Conservation (phyloP, 768 basidiomycete species). For the Botryobasidium botryosum region DNA sequence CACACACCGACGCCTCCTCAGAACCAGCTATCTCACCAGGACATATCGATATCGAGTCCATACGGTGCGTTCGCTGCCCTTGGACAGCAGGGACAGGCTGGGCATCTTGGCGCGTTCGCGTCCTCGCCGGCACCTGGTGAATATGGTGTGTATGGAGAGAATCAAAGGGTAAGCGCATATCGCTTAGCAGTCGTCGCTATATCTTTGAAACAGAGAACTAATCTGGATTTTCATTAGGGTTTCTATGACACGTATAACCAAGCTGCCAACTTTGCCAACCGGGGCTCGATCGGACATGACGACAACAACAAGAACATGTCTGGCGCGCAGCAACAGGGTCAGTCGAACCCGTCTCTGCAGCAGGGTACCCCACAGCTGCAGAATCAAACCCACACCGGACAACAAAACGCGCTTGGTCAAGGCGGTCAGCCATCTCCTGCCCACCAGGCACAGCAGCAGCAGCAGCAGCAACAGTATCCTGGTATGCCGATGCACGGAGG, state of each 20-base stretch:
- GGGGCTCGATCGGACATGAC: background rate
- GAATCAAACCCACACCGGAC: background rate
- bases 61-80: constrained; percentile 10
- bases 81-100: constrained; percentile 4
- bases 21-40: constrained; percentile 9
- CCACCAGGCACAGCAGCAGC: background rate
- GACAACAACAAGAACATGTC: background rate
- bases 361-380: background rate
- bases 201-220: background rate
- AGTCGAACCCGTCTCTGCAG: background rate
- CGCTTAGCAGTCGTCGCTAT: background rate
- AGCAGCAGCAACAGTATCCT: background rate
- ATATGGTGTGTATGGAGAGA: constrained; percentile 8
- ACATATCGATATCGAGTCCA: too few species aligned
- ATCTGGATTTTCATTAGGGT: background rate
- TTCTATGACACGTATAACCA: constrained; percentile 2
- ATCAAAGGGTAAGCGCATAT: constrained; percentile 3
- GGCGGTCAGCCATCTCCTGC: background rate
- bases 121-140: constrained; percentile 7
- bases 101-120: constrained; percentile 6
- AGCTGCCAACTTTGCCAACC: background rate
- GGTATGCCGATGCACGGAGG: background rate
- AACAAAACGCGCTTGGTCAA: background rate
- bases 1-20: background rate
- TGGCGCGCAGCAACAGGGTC: background rate